Evolutionary conservation across 805 yeast genomes (phyloP).

Genomic region (Schizosaccharomyces japonicus): DNA sequence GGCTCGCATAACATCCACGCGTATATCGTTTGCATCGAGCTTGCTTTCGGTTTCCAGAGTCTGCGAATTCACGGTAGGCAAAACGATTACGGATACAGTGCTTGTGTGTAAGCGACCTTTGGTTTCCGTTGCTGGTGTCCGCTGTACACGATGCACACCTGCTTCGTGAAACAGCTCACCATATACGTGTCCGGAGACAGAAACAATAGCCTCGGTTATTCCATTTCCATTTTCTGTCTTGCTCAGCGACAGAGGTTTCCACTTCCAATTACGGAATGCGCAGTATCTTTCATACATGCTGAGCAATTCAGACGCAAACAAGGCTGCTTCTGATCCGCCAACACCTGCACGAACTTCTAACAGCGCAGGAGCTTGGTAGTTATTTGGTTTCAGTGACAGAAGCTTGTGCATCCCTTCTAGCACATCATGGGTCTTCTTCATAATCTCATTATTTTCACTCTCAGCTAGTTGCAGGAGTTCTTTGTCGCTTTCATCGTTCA

Average conservation of each 20-base stretch:
- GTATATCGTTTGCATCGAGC: constrained; percentile 63
- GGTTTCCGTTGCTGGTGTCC: constrained; percentile 79
- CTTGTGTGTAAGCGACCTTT: constrained; percentile 91
- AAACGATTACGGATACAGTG: constrained; percentile 81
- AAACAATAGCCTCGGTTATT: constrained; percentile 48
- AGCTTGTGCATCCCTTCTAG: constrained; percentile 24
- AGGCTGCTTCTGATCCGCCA: constrained; percentile 82
- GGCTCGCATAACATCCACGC: constrained; percentile 92
- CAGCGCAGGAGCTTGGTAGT: constrained; percentile 52
- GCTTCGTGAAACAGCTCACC: constrained; percentile 57
- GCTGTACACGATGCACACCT: constrained; percentile 88
- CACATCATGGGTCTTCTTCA: too few species aligned
- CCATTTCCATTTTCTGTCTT: constrained; percentile 27
- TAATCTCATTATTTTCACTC: not conserved
- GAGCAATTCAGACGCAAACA: constrained; percentile 59
- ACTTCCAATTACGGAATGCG: constrained; percentile 40
- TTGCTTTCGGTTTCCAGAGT: constrained; percentile 22
- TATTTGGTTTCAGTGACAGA: constrained; percentile 54
- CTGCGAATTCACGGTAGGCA: constrained; percentile 52
- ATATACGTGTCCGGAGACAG: constrained; percentile 56
- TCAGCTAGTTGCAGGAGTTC: not conserved
- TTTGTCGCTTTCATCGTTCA: not conserved
- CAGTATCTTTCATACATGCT: constrained; percentile 64
- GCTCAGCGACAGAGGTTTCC: constrained; percentile 31
- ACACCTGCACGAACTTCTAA: constrained; percentile 84